These are phyloP conservation scores for Aspergillus spinulosporus DNA, from an alignment of 2,329 filamentous ascomycete species.

Conservation along the genomic window DNA sequence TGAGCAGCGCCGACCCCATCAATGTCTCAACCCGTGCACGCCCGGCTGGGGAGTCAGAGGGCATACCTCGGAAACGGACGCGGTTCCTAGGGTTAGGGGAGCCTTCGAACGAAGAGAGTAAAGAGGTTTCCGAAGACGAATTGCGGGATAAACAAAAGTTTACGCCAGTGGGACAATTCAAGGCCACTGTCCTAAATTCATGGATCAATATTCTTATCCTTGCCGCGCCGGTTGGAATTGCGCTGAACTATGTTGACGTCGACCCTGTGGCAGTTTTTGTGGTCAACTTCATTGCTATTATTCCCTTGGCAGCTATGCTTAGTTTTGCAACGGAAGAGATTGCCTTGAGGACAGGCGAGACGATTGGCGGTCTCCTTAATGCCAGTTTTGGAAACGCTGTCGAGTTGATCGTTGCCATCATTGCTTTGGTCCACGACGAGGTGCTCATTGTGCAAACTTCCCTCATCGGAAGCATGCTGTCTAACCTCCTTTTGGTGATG, in stretches of 20 bases:
- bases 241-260: conserved; percentile 64
- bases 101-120: conserved; percentile 11
- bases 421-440: conserved; percentile 72
- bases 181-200: conserved; percentile 73
- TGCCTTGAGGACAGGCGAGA: conserved; percentile 71
- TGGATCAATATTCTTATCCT: conserved; percentile 85
- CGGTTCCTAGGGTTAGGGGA: conserved; percentile 23
- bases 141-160: conserved; percentile 34
- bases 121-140: conserved; percentile 12
- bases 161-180: conserved; percentile 45
- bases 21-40: conserved; percentile 28
- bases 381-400: conserved; percentile 89
- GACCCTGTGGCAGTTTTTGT: conserved; percentile 70
- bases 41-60: conserved; percentile 14
- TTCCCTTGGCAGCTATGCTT: conserved; percentile 82
- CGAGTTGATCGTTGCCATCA: conserved; percentile 83
- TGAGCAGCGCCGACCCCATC: conserved; percentile 33
- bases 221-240: conserved; percentile 77
- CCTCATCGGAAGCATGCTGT: conserved; percentile 85
- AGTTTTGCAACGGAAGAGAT: conserved; percentile 90
- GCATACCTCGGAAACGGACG: conserved; percentile 30
- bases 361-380: conserved; percentile 83
- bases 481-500: conserved; percentile 83
- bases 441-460: conserved; percentile 89
- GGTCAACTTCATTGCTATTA: conserved; percentile 91